Evolutionary conservation across 352 stramenopile species (phyloP).

Genomic region (Globisporangium canariense): DNA sequence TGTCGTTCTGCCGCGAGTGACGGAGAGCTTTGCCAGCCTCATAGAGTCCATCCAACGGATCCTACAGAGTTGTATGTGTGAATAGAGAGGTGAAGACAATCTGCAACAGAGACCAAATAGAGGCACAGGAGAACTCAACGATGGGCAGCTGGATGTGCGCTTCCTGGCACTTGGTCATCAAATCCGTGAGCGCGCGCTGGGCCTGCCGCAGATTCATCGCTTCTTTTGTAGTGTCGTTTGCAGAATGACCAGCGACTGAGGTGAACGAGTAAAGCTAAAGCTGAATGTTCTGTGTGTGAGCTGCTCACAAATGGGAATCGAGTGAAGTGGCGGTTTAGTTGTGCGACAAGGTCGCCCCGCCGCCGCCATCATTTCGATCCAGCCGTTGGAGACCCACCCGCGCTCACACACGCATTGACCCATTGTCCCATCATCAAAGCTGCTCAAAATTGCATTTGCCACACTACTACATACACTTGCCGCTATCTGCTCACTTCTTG

Average conservation of each 20-base stretch:
- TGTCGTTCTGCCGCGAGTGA: constrained; percentile 36
- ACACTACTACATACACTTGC: too few relatives aligned
- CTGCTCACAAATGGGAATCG: neutral
- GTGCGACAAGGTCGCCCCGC: neutral
- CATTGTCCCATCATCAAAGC: too few relatives aligned
- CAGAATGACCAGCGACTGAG: neutral
- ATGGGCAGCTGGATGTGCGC: constrained; percentile 52
- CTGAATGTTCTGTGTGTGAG: too few relatives aligned
- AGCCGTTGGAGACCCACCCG: neutral
- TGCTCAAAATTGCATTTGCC: too few relatives aligned
- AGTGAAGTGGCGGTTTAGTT: neutral
- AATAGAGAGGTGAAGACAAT: neutral
- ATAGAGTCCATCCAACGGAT: constrained; percentile 32
- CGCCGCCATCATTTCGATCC: neutral
- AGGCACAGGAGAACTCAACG: constrained; percentile 18
- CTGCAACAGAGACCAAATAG: neutral
- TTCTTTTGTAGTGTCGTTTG: neutral
- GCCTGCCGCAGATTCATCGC: constrained; percentile 64
- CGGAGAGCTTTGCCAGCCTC: constrained; percentile 39
- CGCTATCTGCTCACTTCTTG: neutral
- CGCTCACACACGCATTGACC: too few relatives aligned
- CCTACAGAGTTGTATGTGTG: constrained; percentile 20
- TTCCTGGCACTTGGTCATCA: constrained; percentile 59
- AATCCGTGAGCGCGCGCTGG: constrained; percentile 53
- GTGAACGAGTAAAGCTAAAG: too few relatives aligned